Conservation (phyloP, 768 basidiomycete species). For the Amanita pseudoporphyria region DNA sequence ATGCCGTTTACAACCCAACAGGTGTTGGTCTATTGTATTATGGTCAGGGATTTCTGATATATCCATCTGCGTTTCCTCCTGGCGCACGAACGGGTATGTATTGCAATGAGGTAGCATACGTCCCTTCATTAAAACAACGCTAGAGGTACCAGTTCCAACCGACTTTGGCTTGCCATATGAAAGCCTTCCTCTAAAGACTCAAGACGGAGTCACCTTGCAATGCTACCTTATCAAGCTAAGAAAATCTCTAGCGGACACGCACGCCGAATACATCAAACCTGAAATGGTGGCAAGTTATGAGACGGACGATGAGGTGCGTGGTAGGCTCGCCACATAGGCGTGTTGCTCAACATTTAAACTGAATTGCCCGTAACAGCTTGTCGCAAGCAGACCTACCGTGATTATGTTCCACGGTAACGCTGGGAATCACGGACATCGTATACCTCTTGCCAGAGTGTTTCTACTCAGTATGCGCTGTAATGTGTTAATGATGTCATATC, state of each 20-base stretch:
- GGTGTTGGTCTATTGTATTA: conserved; percentile 73
- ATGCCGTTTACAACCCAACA: conserved; percentile 16
- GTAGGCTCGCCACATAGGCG: background rate
- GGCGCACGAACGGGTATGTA: conserved; percentile 70
- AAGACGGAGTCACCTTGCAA: conserved; percentile 62
- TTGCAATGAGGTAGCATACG: background rate
- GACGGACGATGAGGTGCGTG: conserved; percentile 49
- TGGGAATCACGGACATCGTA: conserved; percentile 80
- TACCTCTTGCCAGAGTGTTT: conserved; percentile 82
- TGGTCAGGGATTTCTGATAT: conserved; percentile 85
- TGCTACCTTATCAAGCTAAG: conserved; percentile 72
- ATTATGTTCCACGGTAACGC: conserved; percentile 93
- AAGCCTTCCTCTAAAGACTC: conserved; percentile 59
- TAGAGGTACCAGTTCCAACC: conserved; percentile 59
- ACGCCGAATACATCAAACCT: conserved; percentile 21
- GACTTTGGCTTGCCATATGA: conserved; percentile 69
- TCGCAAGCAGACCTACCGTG: conserved; percentile 63
- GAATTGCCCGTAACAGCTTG: conserved; percentile 22
- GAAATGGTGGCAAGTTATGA: conserved; percentile 25
- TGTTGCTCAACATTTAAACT: background rate
- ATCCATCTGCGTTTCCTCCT: conserved; percentile 71
- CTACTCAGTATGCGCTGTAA: conserved; percentile 81
- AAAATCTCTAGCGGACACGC: conserved; percentile 30
- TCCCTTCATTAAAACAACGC: conserved; percentile 17
- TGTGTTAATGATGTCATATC: conserved; percentile 88